phyloP scores from a whole-genome alignment of 331 rosid genomes.

The Malus hybrid region DNA sequence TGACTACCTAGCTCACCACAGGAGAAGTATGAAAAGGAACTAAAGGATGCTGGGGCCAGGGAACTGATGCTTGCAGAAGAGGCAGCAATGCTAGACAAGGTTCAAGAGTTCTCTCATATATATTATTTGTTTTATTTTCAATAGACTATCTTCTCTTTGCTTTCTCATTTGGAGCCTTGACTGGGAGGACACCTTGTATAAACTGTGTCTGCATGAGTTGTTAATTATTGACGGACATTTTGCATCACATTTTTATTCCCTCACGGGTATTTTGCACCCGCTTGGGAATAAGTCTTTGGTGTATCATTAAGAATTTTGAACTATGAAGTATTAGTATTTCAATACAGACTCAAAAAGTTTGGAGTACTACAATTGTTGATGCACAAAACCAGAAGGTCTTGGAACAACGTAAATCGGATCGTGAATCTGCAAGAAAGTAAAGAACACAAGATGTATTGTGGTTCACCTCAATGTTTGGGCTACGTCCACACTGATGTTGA shows the following conservation, averaged over 20 bases:
- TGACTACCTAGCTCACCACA: constrained; percentile 13
- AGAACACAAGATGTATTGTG: no score
- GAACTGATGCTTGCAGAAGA: constrained; percentile 93
- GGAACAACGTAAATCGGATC: no score
- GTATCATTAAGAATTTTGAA: no score
- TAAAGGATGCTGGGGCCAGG: constrained; percentile 84
- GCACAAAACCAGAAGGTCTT: no score
- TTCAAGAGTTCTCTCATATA: constrained; percentile 11
- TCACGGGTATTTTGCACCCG: no score
- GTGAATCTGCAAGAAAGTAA: no score
- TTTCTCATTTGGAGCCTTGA: neutral
- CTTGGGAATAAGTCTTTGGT: no score
- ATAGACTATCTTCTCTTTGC: neutral
- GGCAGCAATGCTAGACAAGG: constrained; percentile 87
- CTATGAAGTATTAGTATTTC: no score
- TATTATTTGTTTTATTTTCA: constrained; percentile 1
- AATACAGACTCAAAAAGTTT: no score
- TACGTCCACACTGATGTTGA: no score
- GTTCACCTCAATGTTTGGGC: no score
- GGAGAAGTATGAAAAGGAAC: constrained; percentile 73
- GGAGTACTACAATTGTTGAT: neutral
- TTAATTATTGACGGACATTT: neutral
- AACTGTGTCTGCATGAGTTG: neutral
- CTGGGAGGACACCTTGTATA: neutral
- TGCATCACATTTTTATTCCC: neutral